Evolutionary conservation across 805 yeast species (phyloP), one percentile per base, ranked within the genome.

Genomic region (Teunomyces funiuensis): DNA sequence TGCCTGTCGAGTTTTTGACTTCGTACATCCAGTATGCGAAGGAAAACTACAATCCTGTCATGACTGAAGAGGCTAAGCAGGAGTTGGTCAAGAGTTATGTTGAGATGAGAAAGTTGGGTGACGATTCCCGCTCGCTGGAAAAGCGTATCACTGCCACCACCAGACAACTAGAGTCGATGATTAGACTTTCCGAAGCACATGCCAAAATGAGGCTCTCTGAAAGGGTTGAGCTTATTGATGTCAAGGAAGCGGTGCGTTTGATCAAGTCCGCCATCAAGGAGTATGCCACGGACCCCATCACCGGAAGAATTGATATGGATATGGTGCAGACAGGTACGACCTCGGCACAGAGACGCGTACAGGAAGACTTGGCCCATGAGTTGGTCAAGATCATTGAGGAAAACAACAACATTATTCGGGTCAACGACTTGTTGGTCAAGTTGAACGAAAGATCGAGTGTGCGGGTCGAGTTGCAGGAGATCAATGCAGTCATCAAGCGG

Each of bases 231-330:
- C 71, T 85, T 18, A 74, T 73, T 20, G 99, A 93, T 62, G 99
- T 93, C 5, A 74, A 76, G 45, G 99, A 93, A 61, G 96, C 98
- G 0, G 97, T 90, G 2, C 77, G 99, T 51, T 73, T 93, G 51
- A 93, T 91, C 59, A 82, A 85, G 53, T 79, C 95, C 3, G 99
- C 99, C 10, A 87, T 93, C 50, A 93, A 93, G 61, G 98, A 93
- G 50, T 93, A 93, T 61, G 99, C 99, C 11, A 93, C 97, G 2
- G 99, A 93, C 67, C 99, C 99, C 17, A 72, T 83, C 26, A 91
- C 99, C 0, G 99, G 99, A 22, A 79, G 93, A 55, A 93, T 93
- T 51, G 99, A 93, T 60, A 89, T 93, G 97, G 97, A 89, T 61
- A 73, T 93, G 60, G 90, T 93, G 20, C 97, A 91, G 66, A 93